phyloP scores from a whole-genome alignment of 768 basidiomycete species.

The Holtermannia corniformis region DNA sequence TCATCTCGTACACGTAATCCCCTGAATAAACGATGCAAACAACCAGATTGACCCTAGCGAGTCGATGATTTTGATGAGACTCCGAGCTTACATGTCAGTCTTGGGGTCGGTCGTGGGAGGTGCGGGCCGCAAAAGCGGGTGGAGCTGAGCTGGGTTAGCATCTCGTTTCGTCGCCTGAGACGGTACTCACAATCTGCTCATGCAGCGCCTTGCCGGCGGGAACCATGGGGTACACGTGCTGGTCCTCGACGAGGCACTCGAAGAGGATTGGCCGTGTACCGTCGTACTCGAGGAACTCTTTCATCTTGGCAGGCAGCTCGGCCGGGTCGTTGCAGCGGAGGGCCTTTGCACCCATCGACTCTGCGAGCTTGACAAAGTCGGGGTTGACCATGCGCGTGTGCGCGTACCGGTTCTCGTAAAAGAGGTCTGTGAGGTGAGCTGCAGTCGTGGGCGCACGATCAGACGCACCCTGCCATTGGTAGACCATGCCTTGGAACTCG shows the following conservation, averaged over 20 bases:
- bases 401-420: slow-evolving; percentile 93
- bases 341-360: slow-evolving; percentile 86
- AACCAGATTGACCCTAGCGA: no score
- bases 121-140: background rate
- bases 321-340: slow-evolving; percentile 60
- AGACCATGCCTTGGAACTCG: slow-evolving; percentile 98
- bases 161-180: no score
- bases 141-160: background rate
- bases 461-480: slow-evolving; percentile 88
- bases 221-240: slow-evolving; percentile 43
- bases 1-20: no score
- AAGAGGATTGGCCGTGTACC: slow-evolving; percentile 73
- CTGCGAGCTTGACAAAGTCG: slow-evolving; percentile 80
- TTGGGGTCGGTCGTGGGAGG: background rate
- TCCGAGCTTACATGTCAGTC: background rate
- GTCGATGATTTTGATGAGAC: no score
- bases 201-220: slow-evolving; percentile 90
- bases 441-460: no score
- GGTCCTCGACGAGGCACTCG: slow-evolving; percentile 63
- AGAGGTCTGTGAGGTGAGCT: slow-evolving; percentile 63
- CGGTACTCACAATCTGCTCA: slow-evolving; percentile 68
- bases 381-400: slow-evolving; percentile 95
- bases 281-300: slow-evolving; percentile 95
- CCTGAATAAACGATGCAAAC: no score
- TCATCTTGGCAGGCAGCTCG: slow-evolving; percentile 91